A percentile compares a stretch with the other conserved stretches of the same genome.
Evolutionary conservation across 352 stramenopile species (phyloP).

Genomic region (Phytophthora foliorum): DNA sequence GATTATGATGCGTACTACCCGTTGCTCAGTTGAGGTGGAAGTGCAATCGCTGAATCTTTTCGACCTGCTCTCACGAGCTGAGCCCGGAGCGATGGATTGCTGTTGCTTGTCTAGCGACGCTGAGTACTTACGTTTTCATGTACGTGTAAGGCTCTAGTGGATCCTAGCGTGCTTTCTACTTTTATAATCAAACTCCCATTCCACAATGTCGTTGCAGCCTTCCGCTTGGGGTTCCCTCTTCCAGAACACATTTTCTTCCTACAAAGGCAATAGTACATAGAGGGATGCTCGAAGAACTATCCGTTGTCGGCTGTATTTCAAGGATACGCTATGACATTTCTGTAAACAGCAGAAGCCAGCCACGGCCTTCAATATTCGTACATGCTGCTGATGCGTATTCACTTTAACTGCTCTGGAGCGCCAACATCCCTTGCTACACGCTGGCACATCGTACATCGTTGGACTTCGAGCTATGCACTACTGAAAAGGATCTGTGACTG

Average conservation of each 20-base stretch:
- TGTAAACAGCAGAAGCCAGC: background rate
- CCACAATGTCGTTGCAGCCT: no score
- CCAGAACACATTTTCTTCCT: no score
- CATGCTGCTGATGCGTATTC: slow-evolving; percentile 11
- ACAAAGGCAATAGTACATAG: no score
- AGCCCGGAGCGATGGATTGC: no score
- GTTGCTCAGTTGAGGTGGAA: background rate
- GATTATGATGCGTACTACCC: slow-evolving; percentile 2
- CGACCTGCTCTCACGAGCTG: no score
- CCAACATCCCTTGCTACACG: slow-evolving; percentile 22
- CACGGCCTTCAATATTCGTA: slow-evolving; percentile 1
- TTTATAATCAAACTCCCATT: slow-evolving; percentile 5
- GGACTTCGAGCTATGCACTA: slow-evolving; percentile 3
- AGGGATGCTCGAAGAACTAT: no score
- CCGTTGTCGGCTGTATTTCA: no score
- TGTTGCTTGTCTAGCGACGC: no score
- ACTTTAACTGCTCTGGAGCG: slow-evolving; percentile 15
- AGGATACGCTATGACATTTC: no score
- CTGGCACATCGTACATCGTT: slow-evolving; percentile 15
- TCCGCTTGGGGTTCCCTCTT: no score
- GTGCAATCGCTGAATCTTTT: background rate
- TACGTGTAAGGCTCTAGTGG: no score
- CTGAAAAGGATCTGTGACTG: background rate
- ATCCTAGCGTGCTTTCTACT: background rate
- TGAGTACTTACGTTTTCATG: no score